Evolutionary conservation across 257 asterid genomes (phyloP), one percentile per base, ranked within the genome.

Genomic region (Ocimum tenuiflorum): DNA sequence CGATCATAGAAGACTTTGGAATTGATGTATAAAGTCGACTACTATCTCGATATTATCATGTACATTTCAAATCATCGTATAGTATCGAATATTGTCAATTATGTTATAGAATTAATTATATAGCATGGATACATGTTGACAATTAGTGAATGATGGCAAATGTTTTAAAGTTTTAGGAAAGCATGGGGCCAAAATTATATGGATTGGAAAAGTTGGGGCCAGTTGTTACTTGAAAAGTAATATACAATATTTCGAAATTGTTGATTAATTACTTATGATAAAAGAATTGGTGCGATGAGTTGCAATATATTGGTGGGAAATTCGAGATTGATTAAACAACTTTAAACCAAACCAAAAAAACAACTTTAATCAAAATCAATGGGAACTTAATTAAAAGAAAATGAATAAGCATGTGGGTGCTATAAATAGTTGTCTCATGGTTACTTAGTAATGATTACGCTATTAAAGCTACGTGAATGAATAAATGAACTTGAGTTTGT

Each of bases 291-390:
- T 60, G 60, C 70, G 70, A 57, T 55, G 29, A 60, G 60, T n/a
- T 69, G 70, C 52, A 29, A 47, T 48, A 27, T 56, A 69, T 77
- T 70, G 73, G 71, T 48, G 67, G 15, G 39, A 60, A 60, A 48
- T 19, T 55, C 56, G 60, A 72, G 69, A 55, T 60, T 54, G 47
- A 36, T 67, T 67, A 19, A n/a, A n/a, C n/a, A n/a, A n/a, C n/a
- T n/a, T n/a, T n/a, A n/a, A n/a, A n/a, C n/a, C n/a, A n/a, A n/a
- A n/a, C n/a, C n/a, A n/a, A n/a, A n/a, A n/a, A n/a, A 38, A 23
- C 8, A 46, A 39, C 69, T 72, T 75, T 70, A 65, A 20, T 8
- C 12, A 12, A 52, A 70, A 69, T 57, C 22, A 74, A 51, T 19
- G 22, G 7, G 36, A 45, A 54, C 51, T 70, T 64, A 68, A 63